Base-by-base conservation (phyloP, 371 early-diverging fungal genomes). In the Mucor racemosus region DNA sequence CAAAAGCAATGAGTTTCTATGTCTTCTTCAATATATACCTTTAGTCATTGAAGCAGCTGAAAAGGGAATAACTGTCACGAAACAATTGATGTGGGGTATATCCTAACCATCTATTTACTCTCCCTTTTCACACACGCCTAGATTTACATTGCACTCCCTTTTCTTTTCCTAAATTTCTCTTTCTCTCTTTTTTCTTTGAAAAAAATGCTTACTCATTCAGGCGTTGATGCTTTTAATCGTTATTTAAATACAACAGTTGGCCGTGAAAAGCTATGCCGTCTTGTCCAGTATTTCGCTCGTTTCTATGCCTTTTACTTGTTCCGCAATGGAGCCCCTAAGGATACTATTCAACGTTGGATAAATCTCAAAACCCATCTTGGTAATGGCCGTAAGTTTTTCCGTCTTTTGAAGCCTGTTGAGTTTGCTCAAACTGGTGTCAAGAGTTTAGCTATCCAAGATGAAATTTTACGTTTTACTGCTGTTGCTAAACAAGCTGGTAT, bases 231-330 rank as follows among this genome's bases (percentile, higher is more conserved):
- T 42, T 58, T 81, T 13, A 79, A 79, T 41, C 72, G 74, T 50
- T 90, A 80, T 75, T 77, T 89, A 35, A 77, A 75, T 60, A 89
- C 91, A 15, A 91, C 92, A 5, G 82, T 81, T 5, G 94, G 94
- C 35, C 91, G 94, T 64, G 94, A 94, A 77, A 94, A 94, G 73
- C 67, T 84, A 5, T 94, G 91, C 69, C 87, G 94, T 64, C 67
- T 85, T 14, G 83, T 92, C 0, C 94, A 94, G 73, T 93, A 93
- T 80, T 87, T 92, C 78, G 82, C 91, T 10, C 90, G 80, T 26
- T 86, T 84, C 54, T 86, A 87, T 60, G 86, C 80, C 53, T 89
- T 83, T 77, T 85, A 86, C 61, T 72, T 84, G 50, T 44, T 71
- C 68, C 74, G 83, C 60, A 76, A 66, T 36, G 90, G 87, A 44